These are phyloP conservation scores for Hypoxylon crocopeplum DNA, from an alignment of 495 filamentous ascomycete species.

Conservation along the genomic window DNA sequence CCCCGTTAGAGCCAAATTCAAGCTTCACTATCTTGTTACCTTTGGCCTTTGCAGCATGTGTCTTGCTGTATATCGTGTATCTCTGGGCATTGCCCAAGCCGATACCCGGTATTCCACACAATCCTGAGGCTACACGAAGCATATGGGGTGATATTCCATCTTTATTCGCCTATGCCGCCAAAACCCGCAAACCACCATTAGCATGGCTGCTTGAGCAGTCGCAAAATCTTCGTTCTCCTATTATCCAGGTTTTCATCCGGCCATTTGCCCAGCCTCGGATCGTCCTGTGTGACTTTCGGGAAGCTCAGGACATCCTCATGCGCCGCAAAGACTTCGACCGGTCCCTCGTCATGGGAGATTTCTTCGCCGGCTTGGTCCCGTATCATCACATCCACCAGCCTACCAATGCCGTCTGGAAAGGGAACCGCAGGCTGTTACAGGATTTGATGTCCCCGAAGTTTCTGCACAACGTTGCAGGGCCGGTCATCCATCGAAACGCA, in stretches of 20 bases:
- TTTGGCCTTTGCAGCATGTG: too few relatives aligned
- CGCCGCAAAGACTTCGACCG: conserved; percentile 47
- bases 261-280: conserved; percentile 43
- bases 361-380: conserved; percentile 14
- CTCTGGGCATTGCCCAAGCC: conserved; percentile 34
- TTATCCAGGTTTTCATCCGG: conserved; percentile 46
- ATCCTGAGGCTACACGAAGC: conserved; percentile 21
- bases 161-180: conserved; percentile 24
- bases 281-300: conserved; percentile 41
- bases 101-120: conserved; percentile 45
- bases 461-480: conserved; percentile 18
- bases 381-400: conserved; percentile 18
- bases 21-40: too few relatives aligned
- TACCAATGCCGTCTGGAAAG: conserved; percentile 16
- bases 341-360: not conserved
- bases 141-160: conserved; percentile 43
- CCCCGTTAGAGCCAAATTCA: too few relatives aligned
- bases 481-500: not conserved
- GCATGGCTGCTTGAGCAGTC: too few relatives aligned
- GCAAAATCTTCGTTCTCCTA: conserved; percentile 32
- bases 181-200: too few relatives aligned
- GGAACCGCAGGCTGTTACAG: conserved; percentile 22
- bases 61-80: conserved; percentile 13
- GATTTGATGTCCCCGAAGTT: conserved; percentile 37
- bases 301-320: conserved; percentile 44